Conservation (phyloP, 805 yeast genomes). For the Yamadazyma kitorensis region DNA sequence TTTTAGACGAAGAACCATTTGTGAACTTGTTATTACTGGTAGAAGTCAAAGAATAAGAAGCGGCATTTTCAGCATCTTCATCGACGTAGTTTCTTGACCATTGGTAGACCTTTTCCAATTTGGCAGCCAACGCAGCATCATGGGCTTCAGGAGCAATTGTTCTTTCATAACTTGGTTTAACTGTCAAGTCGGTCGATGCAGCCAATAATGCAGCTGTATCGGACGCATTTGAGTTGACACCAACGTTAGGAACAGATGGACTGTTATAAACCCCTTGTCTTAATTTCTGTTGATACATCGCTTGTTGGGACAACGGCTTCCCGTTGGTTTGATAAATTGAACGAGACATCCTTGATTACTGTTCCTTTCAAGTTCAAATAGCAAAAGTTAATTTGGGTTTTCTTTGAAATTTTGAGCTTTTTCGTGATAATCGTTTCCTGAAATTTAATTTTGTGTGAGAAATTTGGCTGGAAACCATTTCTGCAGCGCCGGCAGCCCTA, state of each 20-base stretch:
- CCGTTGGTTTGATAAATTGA: constrained; percentile 66
- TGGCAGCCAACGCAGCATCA: constrained; percentile 55
- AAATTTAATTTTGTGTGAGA: too few species aligned
- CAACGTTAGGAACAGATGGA: constrained; percentile 46
- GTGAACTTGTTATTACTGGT: background rate
- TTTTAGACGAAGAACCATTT: constrained; percentile 18
- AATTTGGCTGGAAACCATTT: too few species aligned
- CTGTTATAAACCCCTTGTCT: constrained; percentile 65
- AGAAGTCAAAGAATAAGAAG: constrained; percentile 27
- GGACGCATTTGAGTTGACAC: constrained; percentile 67
- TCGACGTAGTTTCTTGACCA: constrained; percentile 48
- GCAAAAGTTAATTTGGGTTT: too few species aligned
- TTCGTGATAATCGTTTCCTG: too few species aligned
- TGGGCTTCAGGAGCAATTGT: constrained; percentile 61
- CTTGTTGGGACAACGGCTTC: constrained; percentile 70
- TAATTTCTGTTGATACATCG: constrained; percentile 69
- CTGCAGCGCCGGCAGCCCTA: too few species aligned
- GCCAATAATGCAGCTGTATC: constrained; percentile 79
- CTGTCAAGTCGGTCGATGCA: constrained; percentile 59
- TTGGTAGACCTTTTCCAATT: constrained; percentile 40
- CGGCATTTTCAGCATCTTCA: constrained; percentile 49
- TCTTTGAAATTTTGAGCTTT: too few species aligned
- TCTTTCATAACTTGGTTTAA: constrained; percentile 61
- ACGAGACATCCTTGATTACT: too few species aligned
- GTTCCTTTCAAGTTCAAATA: too few species aligned